Percentiles rank a stretch among this genome's conserved stretches.
Conservation (phyloP, 2,329 filamentous ascomycete genomes). For the Juglanconis oblonga region DNA sequence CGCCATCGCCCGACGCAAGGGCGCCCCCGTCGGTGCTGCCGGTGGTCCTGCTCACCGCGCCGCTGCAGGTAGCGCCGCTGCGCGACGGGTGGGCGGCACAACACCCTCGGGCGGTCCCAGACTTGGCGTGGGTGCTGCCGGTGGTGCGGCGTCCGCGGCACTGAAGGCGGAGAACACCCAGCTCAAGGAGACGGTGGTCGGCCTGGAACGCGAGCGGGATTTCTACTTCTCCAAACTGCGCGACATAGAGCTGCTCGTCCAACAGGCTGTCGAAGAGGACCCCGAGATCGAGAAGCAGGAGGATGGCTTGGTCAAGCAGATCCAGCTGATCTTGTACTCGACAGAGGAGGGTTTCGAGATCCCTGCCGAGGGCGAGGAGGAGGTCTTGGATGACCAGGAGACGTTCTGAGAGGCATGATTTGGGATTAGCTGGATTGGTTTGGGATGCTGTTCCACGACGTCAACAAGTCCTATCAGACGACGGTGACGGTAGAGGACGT, state of each 20-base stretch:
- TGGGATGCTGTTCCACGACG: neutral
- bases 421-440: neutral
- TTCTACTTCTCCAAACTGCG: conserved; percentile 99
- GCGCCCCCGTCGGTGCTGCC: conserved; percentile 51
- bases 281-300: conserved; percentile 94
- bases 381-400: conserved; percentile 73
- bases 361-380: conserved; percentile 75
- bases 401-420: conserved; percentile 56
- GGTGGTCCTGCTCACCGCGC: conserved; percentile 40
- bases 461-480: neutral
- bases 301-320: conserved; percentile 87
- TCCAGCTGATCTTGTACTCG: conserved; percentile 95
- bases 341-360: conserved; percentile 94
- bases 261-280: conserved; percentile 88
- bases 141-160: conserved; percentile 62
- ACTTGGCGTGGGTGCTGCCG: conserved; percentile 33
- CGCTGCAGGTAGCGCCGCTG: conserved; percentile 43
- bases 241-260: conserved; percentile 92
- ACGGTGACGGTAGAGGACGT: neutral
- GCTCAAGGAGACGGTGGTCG: conserved; percentile 92
- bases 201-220: conserved; percentile 91
- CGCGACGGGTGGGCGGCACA: conserved; percentile 47
- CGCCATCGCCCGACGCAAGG: conserved; percentile 80
- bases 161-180: conserved; percentile 82
- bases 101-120: conserved; percentile 60